Conservation (phyloP, 2,329 filamentous ascomycete genomes). For the Bipolaris gigantea region DNA sequence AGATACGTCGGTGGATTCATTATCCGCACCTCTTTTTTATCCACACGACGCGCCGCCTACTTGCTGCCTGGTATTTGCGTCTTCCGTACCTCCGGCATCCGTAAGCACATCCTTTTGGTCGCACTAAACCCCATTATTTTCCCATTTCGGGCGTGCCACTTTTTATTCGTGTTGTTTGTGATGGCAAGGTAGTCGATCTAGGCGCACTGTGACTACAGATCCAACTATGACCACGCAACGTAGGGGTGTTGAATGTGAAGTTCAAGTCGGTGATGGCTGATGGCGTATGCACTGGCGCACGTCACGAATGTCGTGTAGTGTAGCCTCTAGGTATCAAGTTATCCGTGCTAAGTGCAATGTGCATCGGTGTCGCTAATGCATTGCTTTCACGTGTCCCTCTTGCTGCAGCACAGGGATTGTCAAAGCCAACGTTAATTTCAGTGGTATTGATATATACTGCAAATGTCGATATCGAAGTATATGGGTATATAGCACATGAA, state of each 20-base stretch:
- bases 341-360: not conserved
- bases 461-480: not conserved
- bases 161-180: not conserved
- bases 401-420: not conserved
- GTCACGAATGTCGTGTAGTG: not conserved
- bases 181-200: not conserved
- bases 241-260: not conserved
- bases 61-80: not conserved
- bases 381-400: no score
- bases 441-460: not conserved
- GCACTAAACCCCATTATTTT: not conserved
- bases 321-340: not conserved
- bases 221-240: not conserved
- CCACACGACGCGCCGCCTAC: constrained; percentile 3
- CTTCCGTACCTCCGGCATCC: not conserved
- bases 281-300: not conserved
- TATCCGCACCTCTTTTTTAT: not conserved
- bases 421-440: not conserved
- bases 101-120: not conserved
- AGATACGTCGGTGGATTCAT: constrained; percentile 40
- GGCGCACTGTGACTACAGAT: no score
- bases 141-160: not conserved
- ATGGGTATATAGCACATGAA: constrained; percentile 11
- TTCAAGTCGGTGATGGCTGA: not conserved
- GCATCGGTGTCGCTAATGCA: not conserved